Conservation (phyloP, 805 yeast genomes). For the Metschnikowia hibisci region DNA sequence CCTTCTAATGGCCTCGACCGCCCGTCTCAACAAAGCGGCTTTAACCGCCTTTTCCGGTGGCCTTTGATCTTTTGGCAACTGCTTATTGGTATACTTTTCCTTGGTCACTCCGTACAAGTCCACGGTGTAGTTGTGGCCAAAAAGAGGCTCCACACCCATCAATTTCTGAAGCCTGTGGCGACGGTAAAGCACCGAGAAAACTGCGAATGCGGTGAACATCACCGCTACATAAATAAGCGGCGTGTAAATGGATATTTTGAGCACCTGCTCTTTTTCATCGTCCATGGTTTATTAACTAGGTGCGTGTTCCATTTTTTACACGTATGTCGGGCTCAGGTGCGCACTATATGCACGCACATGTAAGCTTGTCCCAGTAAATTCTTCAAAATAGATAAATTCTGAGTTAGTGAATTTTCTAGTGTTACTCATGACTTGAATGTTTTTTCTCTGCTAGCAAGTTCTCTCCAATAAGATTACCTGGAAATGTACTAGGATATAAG, state of each 20-base stretch:
- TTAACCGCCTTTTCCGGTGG: conserved; percentile 77
- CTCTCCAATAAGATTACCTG: too few species aligned
- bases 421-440: too few species aligned
- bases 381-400: too few species aligned
- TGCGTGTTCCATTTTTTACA: neutral
- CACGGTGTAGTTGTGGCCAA: conserved; percentile 62
- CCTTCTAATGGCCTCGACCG: conserved; percentile 86
- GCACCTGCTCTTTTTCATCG: conserved; percentile 23
- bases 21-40: conserved; percentile 52
- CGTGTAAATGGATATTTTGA: conserved; percentile 44
- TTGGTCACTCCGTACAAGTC: conserved; percentile 61
- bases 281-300: conserved; percentile 9
- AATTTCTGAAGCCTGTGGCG: conserved; percentile 50
- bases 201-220: conserved; percentile 58
- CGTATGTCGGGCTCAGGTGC: conserved; percentile 2
- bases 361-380: too few species aligned
- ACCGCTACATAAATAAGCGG: conserved; percentile 76
- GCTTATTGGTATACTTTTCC: conserved; percentile 37
- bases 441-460: too few species aligned
- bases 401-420: too few species aligned
- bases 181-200: conserved; percentile 69
- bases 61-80: conserved; percentile 38
- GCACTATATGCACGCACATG: neutral
- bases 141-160: conserved; percentile 65
- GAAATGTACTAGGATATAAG: too few species aligned